phyloP scores from a whole-genome alignment of 2,329 filamentous ascomycete species.

The Didymella sp. region DNA sequence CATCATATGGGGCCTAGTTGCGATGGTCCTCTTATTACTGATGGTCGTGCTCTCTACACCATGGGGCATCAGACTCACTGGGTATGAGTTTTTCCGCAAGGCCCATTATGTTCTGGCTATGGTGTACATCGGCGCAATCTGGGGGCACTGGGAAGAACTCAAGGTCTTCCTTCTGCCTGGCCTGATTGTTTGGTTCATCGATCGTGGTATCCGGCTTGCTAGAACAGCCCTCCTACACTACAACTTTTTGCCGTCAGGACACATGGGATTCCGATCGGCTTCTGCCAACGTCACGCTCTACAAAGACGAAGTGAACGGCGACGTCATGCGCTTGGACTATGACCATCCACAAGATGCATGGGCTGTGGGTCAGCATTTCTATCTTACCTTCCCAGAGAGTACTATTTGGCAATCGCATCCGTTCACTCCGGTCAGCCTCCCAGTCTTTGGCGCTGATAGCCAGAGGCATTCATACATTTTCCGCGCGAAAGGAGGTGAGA shows the following conservation, averaged over 20 bases:
- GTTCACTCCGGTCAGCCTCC: neutral
- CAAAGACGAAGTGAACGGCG: neutral
- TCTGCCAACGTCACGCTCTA: neutral
- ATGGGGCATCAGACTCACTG: neutral
- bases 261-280: neutral
- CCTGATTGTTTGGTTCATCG: neutral
- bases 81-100: neutral
- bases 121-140: neutral
- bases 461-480: neutral
- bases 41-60: neutral
- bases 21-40: neutral
- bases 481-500: neutral
- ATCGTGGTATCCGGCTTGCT: neutral
- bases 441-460: neutral
- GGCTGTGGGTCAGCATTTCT: neutral
- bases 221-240: neutral
- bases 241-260: neutral
- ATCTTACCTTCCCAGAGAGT: neutral
- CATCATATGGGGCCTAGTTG: neutral
- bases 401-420: neutral
- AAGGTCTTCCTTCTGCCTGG: neutral
- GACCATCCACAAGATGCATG: neutral
- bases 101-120: neutral
- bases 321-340: neutral
- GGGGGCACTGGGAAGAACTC: neutral